These are phyloP conservation scores for Dissophora ornata DNA, from an alignment of 192 early-diverging fungal genomes.

Conservation along the genomic window DNA sequence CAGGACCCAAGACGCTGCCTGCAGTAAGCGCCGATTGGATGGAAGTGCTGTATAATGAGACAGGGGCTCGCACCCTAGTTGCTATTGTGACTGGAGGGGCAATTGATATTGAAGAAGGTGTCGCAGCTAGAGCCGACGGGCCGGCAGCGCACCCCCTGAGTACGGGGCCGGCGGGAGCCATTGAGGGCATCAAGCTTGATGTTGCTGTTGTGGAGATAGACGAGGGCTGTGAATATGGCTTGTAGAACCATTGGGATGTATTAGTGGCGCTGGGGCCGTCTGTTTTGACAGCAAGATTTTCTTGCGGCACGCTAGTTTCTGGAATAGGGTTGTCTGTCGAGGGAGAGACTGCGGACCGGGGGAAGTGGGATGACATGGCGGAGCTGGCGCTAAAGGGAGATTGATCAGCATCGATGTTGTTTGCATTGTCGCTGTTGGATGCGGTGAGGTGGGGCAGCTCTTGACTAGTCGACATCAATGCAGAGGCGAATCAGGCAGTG, in stretches of 20 bases:
- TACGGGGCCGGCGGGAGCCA: not conserved
- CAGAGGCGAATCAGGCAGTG: too few species aligned
- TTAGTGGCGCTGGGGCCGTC: constrained; percentile 20
- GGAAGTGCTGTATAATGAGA: constrained; percentile 1
- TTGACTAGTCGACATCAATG: too few species aligned
- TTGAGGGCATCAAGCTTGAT: constrained; percentile 24
- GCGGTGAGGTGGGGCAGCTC: too few species aligned
- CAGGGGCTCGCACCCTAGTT: not conserved
- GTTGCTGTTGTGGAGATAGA: constrained; percentile 46
- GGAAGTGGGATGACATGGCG: not conserved
- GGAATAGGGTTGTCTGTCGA: not conserved
- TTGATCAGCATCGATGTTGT: too few species aligned
- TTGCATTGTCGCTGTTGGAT: too few species aligned
- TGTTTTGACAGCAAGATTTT: constrained; percentile 17
- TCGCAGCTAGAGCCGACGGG: not conserved
- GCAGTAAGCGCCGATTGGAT: constrained; percentile 15
- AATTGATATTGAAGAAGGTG: not conserved
- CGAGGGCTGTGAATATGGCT: constrained; percentile 36
- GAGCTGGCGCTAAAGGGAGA: not conserved
- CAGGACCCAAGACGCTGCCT: constrained; percentile 3
- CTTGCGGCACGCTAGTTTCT: not conserved
- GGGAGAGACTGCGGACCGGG: not conserved
- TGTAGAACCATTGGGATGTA: constrained; percentile 47
- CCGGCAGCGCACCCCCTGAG: not conserved
- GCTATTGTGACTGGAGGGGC: not conserved